A percentile compares a stretch with the other conserved stretches of the same genome.
These are phyloP conservation scores for Pittosporum tobira DNA, from an alignment of 129 eudicot genomes.

Conservation along the genomic window DNA sequence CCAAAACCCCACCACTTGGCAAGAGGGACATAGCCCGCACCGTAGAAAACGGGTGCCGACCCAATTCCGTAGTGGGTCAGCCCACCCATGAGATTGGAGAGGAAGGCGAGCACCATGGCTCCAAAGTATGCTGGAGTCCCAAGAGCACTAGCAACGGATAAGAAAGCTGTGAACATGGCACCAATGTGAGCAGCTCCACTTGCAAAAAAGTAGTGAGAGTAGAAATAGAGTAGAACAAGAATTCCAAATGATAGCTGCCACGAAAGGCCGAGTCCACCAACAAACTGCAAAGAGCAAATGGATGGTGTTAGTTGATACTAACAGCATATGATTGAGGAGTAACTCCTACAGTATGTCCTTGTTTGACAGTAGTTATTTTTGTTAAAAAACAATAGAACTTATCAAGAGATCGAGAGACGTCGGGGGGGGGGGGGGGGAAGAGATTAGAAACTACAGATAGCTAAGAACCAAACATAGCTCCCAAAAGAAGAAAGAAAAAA, in stretches of 20 bases:
- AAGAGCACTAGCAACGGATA: slow-evolving; percentile 89
- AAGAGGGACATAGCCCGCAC: slow-evolving; percentile 89
- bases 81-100: slow-evolving; percentile 97
- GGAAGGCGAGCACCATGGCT: slow-evolving; percentile 81
- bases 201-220: slow-evolving; percentile 96
- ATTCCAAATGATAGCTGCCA: slow-evolving; percentile 97
- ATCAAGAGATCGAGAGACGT: no score
- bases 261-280: slow-evolving; percentile 92
- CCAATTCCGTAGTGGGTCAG: slow-evolving; percentile 94
- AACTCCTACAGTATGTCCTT: background rate
- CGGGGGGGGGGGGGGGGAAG: no score
- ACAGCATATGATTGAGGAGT: background rate
- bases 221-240: slow-evolving; percentile 88
- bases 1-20: slow-evolving; percentile 98
- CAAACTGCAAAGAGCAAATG: slow-evolving; percentile 57
- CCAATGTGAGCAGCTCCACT: slow-evolving; percentile 99
- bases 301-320: background rate
- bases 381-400: no score
- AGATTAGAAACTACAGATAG: no score
- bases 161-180: slow-evolving; percentile 96
- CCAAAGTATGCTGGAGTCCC: slow-evolving; percentile 82
- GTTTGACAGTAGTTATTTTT: background rate
- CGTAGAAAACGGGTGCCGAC: slow-evolving; percentile 94
- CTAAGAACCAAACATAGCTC: no score
- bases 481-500: no score